A percentile compares a stretch with the other conserved stretches of the same genome.
These are phyloP conservation scores for Aspergillus pseudoviridinutans DNA, from an alignment of 2,329 filamentous ascomycete genomes.

Conservation along the genomic window DNA sequence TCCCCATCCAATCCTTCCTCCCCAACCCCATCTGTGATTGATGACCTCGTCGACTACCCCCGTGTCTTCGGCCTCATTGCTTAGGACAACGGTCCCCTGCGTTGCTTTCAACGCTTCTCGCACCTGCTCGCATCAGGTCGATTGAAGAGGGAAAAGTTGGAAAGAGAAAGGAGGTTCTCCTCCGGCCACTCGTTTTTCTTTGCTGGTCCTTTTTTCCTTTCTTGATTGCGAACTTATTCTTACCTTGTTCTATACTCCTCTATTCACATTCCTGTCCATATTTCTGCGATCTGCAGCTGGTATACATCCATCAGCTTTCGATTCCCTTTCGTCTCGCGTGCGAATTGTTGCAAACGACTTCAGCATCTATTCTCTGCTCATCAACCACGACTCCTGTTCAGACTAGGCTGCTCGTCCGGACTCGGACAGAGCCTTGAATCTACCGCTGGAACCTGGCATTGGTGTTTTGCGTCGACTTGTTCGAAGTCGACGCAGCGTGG, in stretches of 20 bases:
- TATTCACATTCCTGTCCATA: constrained; percentile 4
- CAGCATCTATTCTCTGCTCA: neutral
- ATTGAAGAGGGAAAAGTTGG: constrained; percentile 29
- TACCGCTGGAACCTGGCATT: constrained; percentile 10
- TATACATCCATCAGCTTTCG: constrained; percentile 2
- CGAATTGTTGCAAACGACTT: constrained; percentile 4
- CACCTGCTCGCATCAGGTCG: constrained; percentile 29
- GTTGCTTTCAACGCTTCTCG: constrained; percentile 23
- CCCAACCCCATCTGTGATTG: constrained; percentile 18
- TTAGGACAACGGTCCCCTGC: constrained; percentile 20
- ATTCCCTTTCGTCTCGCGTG: constrained; percentile 13
- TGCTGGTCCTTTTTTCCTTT: constrained; percentile 21
- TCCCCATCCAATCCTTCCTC: constrained; percentile 19
- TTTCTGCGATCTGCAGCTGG: constrained; percentile 1
- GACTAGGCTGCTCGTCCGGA: neutral
- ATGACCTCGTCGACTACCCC: constrained; percentile 25
- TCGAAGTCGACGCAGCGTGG: constrained; percentile 19
- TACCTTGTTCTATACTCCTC: constrained; percentile 5
- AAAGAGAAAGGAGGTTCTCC: constrained; percentile 40
- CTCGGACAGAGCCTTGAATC: constrained; percentile 2
- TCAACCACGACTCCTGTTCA: neutral
- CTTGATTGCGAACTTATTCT: constrained; percentile 18
- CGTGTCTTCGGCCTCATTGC: constrained; percentile 22
- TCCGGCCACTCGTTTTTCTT: constrained; percentile 40
- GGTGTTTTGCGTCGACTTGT: constrained; percentile 2